Conservation (phyloP, 768 basidiomycete species). For the Candolleomyces aberdarensis region DNA sequence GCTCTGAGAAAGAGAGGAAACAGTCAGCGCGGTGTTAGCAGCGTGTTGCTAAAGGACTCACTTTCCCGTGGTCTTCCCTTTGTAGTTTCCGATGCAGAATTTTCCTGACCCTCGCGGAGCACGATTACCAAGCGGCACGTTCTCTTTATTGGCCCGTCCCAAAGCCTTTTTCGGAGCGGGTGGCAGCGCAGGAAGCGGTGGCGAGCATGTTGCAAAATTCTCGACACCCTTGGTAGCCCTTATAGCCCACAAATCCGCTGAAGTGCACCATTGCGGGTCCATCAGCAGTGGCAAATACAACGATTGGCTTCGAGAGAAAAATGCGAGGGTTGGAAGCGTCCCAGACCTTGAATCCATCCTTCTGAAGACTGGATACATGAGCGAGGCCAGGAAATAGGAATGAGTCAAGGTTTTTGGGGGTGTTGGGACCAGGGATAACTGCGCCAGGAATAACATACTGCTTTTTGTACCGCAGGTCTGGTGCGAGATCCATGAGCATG, state of each 20-base stretch:
- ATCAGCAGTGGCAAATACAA: conserved; percentile 29
- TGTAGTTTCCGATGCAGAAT: no score
- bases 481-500: conserved; percentile 20
- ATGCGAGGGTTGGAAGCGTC: conserved; percentile 17
- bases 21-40: no score
- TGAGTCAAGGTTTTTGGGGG: conserved; percentile 28
- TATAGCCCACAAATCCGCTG: conserved; percentile 32
- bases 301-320: conserved; percentile 16
- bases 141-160: no score
- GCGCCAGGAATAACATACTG: conserved; percentile 16
- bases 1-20: no score
- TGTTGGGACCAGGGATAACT: conserved; percentile 25
- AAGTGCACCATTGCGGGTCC: conserved; percentile 28
- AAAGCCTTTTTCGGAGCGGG: no score
- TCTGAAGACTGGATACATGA: conserved; percentile 28
- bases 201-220: conserved; percentile 5
- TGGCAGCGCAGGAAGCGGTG: no score
- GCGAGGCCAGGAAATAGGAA: conserved; percentile 32
- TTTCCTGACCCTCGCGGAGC: no score
- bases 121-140: no score
- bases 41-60: no score
- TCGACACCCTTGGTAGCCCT: conserved; percentile 8
- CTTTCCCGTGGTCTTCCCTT: no score
- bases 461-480: conserved; percentile 23
- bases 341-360: conserved; percentile 28